Conservation (phyloP, 768 basidiomycete genomes). For the Lactarius indigo region DNA sequence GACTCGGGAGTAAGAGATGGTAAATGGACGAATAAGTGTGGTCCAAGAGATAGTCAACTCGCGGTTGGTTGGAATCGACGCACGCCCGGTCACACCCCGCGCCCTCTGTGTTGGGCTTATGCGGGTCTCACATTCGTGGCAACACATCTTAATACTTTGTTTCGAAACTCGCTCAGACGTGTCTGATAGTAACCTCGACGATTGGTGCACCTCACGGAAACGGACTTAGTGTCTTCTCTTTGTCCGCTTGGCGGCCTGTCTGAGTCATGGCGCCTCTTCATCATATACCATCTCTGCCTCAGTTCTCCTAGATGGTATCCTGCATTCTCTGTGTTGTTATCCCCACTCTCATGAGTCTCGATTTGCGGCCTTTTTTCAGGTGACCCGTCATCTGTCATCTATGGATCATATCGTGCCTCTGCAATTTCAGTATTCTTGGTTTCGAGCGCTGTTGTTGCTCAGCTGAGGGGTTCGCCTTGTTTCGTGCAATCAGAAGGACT, state of each 20-base stretch:
- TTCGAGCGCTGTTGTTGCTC: background rate
- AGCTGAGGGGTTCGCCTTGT: background rate
- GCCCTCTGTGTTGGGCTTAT: background rate
- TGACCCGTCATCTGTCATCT: background rate
- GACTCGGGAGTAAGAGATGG: background rate
- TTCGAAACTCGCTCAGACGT: background rate
- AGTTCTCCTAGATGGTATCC: background rate
- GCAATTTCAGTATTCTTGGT: background rate
- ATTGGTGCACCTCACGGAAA: background rate
- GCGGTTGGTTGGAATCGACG: background rate
- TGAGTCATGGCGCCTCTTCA: background rate
- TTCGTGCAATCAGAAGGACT: background rate
- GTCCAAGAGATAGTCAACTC: slow-evolving; percentile 4
- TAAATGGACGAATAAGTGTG: background rate
- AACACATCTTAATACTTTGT: background rate
- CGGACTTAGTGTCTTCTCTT: background rate
- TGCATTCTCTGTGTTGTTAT: background rate
- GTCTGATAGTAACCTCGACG: background rate
- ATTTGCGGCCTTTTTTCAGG: background rate
- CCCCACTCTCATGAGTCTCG: background rate
- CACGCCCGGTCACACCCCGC: background rate
- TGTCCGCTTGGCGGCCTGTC: background rate
- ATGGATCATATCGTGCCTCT: background rate
- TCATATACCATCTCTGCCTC: background rate
- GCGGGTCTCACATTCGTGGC: background rate